Percentiles rank a stretch among this genome's conserved stretches.
These are phyloP conservation scores for Penicillium sp. DNA, from an alignment of 2,329 filamentous ascomycete species.

Conservation along the genomic window DNA sequence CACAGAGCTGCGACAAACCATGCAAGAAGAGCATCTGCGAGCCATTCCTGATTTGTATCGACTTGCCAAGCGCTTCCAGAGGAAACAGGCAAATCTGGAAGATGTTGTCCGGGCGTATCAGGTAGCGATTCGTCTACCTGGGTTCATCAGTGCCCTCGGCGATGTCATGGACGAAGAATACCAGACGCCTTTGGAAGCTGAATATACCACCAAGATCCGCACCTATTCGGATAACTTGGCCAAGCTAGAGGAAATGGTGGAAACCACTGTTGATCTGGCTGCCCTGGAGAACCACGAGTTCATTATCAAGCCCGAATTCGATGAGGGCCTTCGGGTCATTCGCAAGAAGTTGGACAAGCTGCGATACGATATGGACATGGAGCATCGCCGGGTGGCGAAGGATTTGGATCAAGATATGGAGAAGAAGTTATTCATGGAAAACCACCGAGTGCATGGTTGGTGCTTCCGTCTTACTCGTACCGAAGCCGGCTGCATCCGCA, in stretches of 20 bases:
- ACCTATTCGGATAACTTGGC: slow-evolving; percentile 77
- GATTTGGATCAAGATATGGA: slow-evolving; percentile 92
- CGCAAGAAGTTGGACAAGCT: slow-evolving; percentile 87
- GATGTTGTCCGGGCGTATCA: slow-evolving; percentile 96
- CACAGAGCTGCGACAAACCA: slow-evolving; percentile 88
- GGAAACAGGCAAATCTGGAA: slow-evolving; percentile 86
- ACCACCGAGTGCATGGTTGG: slow-evolving; percentile 94
- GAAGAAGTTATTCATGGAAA: slow-evolving; percentile 98
- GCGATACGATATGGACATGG: slow-evolving; percentile 78
- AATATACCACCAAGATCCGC: slow-evolving; percentile 83
- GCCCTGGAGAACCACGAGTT: slow-evolving; percentile 97
- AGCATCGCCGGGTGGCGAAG: slow-evolving; percentile 74
- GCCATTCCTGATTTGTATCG: slow-evolving; percentile 94
- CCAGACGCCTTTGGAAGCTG: slow-evolving; percentile 79
- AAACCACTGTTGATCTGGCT: slow-evolving; percentile 94
- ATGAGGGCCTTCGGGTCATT: slow-evolving; percentile 85
- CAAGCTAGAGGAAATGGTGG: slow-evolving; percentile 95
- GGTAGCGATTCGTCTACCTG: slow-evolving; percentile 87
- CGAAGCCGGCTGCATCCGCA: slow-evolving; percentile 90
- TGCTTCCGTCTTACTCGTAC: slow-evolving; percentile 91
- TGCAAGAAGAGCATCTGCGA: slow-evolving; percentile 94
- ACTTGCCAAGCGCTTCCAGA: slow-evolving; percentile 91
- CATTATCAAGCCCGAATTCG: slow-evolving; percentile 98
- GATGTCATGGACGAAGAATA: slow-evolving; percentile 95
- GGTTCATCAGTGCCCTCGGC: slow-evolving; percentile 86